A percentile compares a stretch with the other conserved stretches of the same genome.
phyloP scores from a whole-genome alignment of 129 eudicot species.

The Saposhnikovia divaricata region DNA sequence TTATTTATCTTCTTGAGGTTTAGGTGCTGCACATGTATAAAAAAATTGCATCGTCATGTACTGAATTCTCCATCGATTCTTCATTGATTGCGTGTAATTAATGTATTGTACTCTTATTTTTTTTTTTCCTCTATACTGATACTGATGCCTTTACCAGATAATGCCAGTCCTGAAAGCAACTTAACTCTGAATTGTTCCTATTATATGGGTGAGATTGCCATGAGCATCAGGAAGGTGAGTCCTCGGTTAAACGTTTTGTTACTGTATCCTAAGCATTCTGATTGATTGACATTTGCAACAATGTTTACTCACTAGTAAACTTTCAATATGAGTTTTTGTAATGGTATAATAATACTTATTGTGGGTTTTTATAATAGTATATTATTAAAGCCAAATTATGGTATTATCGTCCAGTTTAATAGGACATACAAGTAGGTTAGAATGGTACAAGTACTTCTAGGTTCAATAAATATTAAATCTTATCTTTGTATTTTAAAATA shows the following conservation, averaged over 20 bases:
- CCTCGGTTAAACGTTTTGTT: neutral
- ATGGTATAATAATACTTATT: too few species aligned
- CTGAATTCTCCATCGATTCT: neutral
- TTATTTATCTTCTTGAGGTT: neutral
- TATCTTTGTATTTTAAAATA: too few species aligned
- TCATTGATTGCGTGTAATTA: neutral
- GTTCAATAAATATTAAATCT: too few species aligned
- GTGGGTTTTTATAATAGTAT: too few species aligned
- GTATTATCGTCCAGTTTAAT: too few species aligned
- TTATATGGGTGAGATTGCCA: slow-evolving; percentile 87
- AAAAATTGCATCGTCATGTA: neutral
- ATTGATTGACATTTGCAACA: slow-evolving; percentile 1
- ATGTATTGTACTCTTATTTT: neutral
- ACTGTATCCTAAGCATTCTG: neutral
- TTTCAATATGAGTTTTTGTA: too few species aligned
- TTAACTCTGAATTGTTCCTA: slow-evolving; percentile 64
- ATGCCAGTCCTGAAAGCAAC: slow-evolving; percentile 92
- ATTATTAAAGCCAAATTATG: too few species aligned
- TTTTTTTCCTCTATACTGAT: neutral
- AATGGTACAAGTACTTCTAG: too few species aligned
- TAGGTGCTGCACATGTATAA: neutral
- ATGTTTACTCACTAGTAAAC: neutral
- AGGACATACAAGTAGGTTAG: too few species aligned
- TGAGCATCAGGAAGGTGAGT: slow-evolving; percentile 82
- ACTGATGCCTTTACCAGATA: slow-evolving; percentile 34